These are phyloP conservation scores for Rhynchosporium agropyri DNA, from an alignment of 2,329 filamentous ascomycete genomes.

Conservation along the genomic window DNA sequence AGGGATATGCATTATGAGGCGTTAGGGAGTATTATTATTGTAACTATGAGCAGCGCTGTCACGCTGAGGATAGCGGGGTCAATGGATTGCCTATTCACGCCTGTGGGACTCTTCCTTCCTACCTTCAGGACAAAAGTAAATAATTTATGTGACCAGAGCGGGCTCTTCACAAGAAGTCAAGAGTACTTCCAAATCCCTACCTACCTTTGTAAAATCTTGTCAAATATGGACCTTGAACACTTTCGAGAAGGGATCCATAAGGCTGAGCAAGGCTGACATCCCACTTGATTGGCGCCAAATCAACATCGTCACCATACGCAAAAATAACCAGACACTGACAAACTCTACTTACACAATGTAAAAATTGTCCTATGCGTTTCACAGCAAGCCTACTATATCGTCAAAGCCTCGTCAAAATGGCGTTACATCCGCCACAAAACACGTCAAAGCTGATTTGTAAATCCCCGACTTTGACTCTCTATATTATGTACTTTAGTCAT, in stretches of 20 bases:
- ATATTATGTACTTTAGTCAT: not conserved
- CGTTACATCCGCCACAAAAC: constrained; percentile 36
- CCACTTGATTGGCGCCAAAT: constrained; percentile 21
- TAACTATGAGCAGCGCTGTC: not conserved
- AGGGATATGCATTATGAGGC: constrained; percentile 6
- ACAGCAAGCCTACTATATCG: constrained; percentile 30
- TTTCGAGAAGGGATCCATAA: not conserved
- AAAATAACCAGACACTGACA: constrained; percentile 19
- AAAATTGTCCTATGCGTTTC: constrained; percentile 28
- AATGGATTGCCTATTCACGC: not conserved
- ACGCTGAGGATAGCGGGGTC: not conserved
- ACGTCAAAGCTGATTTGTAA: constrained; percentile 42
- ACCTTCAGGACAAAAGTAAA: not conserved
- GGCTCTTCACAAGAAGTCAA: not conserved
- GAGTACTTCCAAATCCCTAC: not conserved
- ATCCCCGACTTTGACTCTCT: constrained; percentile 18
- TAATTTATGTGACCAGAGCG: not conserved
- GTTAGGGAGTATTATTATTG: not conserved
- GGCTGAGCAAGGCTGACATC: constrained; percentile 27
- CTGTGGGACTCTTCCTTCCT: not conserved
- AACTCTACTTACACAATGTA: constrained; percentile 12
- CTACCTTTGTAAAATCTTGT: not conserved
- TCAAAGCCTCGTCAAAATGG: constrained; percentile 34
- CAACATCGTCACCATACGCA: constrained; percentile 19
- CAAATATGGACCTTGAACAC: not conserved